Conservation (phyloP, 257 asterid species). For the Gynochthodes officinalis region DNA sequence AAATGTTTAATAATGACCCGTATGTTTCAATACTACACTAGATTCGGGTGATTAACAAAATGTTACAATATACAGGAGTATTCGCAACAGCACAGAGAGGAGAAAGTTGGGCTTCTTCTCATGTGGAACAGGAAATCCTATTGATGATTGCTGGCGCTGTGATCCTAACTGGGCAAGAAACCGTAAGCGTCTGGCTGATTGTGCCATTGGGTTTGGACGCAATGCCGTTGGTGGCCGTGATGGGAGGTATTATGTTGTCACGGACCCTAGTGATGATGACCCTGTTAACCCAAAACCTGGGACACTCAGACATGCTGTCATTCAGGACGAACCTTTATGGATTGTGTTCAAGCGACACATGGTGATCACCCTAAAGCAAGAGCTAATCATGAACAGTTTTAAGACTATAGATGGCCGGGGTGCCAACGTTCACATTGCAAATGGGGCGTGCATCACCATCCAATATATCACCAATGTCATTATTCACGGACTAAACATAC, state of each 20-base stretch:
- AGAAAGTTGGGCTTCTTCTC: slow-evolving; percentile 75
- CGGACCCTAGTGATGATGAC: slow-evolving; percentile 62
- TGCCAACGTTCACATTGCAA: slow-evolving; percentile 66
- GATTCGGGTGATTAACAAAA: slow-evolving; percentile 1
- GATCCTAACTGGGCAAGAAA: slow-evolving; percentile 61
- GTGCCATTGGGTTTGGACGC: slow-evolving; percentile 87
- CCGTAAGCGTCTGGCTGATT: slow-evolving; percentile 81
- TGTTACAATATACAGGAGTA: slow-evolving; percentile 42
- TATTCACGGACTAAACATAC: slow-evolving; percentile 79
- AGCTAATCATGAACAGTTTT: slow-evolving; percentile 81
- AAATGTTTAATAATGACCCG: neutral
- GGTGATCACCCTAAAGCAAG: slow-evolving; percentile 72
- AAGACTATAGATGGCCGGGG: slow-evolving; percentile 93
- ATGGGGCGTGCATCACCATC: slow-evolving; percentile 66
- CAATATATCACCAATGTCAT: slow-evolving; percentile 75
- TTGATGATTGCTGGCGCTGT: slow-evolving; percentile 95
- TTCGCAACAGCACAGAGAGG: slow-evolving; percentile 63
- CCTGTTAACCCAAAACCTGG: slow-evolving; percentile 77
- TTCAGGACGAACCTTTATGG: slow-evolving; percentile 80
- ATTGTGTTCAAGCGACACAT: slow-evolving; percentile 77
- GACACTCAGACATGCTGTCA: slow-evolving; percentile 84
- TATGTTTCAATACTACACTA: neutral
- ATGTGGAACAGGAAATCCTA: slow-evolving; percentile 73
- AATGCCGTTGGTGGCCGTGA: slow-evolving; percentile 81
- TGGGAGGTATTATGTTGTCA: slow-evolving; percentile 69